Base-by-base conservation (phyloP, 106 monocot species). In the Allium cepa region DNA sequence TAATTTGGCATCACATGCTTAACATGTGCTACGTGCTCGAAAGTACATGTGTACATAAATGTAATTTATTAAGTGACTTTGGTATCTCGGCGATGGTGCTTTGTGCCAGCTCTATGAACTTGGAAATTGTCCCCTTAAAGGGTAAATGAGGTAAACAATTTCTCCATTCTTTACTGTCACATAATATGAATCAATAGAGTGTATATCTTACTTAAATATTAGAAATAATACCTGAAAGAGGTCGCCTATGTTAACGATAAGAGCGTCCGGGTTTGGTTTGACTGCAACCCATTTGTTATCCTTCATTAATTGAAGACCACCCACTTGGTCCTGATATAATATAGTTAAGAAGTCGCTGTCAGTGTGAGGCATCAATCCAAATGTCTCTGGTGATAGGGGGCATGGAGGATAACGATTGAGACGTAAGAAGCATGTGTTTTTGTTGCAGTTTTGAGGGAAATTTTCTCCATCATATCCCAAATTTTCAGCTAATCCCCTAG, bases 291-390 rank as follows among this genome's bases (percentile, higher is more conserved):
- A 96, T 8, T 74, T 69, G 49, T 77, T 70, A 7, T 78, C 91
- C 71, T 96, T 92, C 86, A 80, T 81, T 28, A 96, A 69, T 67
- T 96, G 91, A 70, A 92, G 73, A 0, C 97, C 92, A 0, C 89
- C 92, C 14, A 92, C 92, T 10, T 88, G 79, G 53, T 97, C 92
- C 67, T 97, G 92, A 62, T 82, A 62, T 11, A 97, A 84, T 48
- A 97, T 84, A 22, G 88, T 97, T 72, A 92, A 84, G 77, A 88
- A 97, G 64, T 97, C 92, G 17, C 92, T 92, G 77, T 97, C 92
- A 4, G 92, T 97, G 80, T 97, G 97, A 2, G 97, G 84, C 55
- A 78, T 73, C 59, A 92, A 62, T 11, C 97, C 97, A 26, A 77
- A 84, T 53, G 77, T 61, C 47, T 76, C 72, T 46, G 77, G 59